Percentiles rank a stretch among this genome's conserved stretches.
These are phyloP conservation scores for Schizophyllum amplum DNA, from an alignment of 1,284 basidiomycete species.

Conservation along the genomic window DNA sequence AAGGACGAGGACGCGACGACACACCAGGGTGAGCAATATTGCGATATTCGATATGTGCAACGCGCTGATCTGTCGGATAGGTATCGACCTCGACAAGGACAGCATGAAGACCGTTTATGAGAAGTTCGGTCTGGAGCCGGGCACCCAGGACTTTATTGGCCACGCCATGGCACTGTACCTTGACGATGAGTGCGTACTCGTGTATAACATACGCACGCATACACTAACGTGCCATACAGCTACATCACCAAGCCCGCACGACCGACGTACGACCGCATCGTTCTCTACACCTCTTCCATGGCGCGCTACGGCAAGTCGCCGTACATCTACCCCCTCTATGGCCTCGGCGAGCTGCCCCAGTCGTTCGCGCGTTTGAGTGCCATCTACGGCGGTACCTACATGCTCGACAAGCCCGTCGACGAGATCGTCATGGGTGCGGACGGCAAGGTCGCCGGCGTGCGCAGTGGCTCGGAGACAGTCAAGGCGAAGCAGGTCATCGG, in stretches of 20 bases:
- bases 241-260: constrained; percentile 92
- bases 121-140: constrained; percentile 95
- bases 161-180: constrained; percentile 99
- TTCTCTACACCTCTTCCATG: constrained; percentile 98
- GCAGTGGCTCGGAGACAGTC: constrained; percentile 86
- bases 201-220: neutral
- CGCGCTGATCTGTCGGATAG: constrained; percentile 29
- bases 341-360: constrained; percentile 97
- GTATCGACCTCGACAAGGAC: constrained; percentile 79
- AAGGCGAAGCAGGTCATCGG: constrained; percentile 98
- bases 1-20: constrained; percentile 91
- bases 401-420: constrained; percentile 96
- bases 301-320: constrained; percentile 99
- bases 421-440: constrained; percentile 81
- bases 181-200: constrained; percentile 82
- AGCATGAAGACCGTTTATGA: constrained; percentile 92
- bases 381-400: constrained; percentile 99
- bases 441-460: constrained; percentile 93
- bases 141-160: constrained; percentile 98
- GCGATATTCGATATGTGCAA: neutral
- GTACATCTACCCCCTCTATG: constrained; percentile 99
- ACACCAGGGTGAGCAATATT: constrained; percentile 77
- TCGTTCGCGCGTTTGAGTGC: constrained; percentile 97
- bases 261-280: constrained; percentile 88
- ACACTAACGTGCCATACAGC: constrained; percentile 32